phyloP scores from a whole-genome alignment of 257 asterid genomes.

The Cordia subcordata region DNA sequence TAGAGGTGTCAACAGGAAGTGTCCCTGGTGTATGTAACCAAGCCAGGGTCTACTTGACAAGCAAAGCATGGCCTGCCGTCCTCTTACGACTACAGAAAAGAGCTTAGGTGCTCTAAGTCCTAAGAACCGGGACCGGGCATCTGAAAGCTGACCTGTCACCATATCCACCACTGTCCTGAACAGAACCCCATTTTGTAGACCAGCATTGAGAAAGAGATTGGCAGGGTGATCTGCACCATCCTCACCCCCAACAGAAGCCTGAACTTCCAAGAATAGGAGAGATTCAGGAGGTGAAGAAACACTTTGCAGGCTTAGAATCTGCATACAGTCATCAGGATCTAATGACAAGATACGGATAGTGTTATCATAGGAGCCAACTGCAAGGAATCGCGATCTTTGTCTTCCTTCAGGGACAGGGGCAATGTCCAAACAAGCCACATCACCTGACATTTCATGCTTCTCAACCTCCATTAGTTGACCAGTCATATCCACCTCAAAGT shows the following conservation, averaged over 20 bases:
- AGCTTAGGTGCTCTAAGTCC: slow-evolving; percentile 97
- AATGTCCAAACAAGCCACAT: slow-evolving; percentile 96
- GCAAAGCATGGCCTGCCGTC: slow-evolving; percentile 94
- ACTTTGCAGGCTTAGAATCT: slow-evolving; percentile 87
- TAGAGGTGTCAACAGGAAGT: slow-evolving; percentile 89
- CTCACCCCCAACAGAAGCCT: slow-evolving; percentile 95
- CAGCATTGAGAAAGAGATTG: slow-evolving; percentile 86
- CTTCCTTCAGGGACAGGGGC: slow-evolving; percentile 99
- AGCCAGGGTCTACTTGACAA: slow-evolving; percentile 99
- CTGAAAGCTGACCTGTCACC: slow-evolving; percentile 97
- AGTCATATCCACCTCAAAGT: slow-evolving; percentile 95
- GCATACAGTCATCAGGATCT: slow-evolving; percentile 99
- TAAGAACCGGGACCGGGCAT: slow-evolving; percentile 93
- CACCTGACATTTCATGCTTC: slow-evolving; percentile 99
- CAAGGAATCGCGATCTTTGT: slow-evolving; percentile 95
- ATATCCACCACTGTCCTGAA: slow-evolving; percentile 98
- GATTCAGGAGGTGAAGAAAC: slow-evolving; percentile 98
- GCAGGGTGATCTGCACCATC: slow-evolving; percentile 99
- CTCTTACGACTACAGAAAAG: slow-evolving; percentile 81
- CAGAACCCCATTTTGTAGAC: slow-evolving; percentile 88
- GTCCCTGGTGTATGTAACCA: slow-evolving; percentile 98
- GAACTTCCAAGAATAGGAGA: slow-evolving; percentile 95
- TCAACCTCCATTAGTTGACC: slow-evolving; percentile 99
- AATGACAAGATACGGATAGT: slow-evolving; percentile 87
- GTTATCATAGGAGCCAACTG: slow-evolving; percentile 97